phyloP scores from a whole-genome alignment of 352 stramenopile species.

The Phytophthora capsici region DNA sequence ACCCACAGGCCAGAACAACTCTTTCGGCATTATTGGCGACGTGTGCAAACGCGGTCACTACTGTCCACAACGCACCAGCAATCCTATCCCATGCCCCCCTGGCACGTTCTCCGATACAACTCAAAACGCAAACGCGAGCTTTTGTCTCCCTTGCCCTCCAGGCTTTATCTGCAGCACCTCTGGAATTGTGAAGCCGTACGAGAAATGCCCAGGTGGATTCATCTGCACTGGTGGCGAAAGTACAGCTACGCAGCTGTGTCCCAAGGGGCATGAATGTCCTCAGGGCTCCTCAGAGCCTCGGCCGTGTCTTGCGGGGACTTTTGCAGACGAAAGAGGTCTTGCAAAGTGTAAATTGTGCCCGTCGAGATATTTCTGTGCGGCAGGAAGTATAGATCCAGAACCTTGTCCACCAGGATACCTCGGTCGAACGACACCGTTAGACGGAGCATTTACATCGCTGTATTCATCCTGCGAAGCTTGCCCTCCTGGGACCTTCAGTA shows the following conservation, averaged over 20 bases:
- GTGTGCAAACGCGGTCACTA: constrained; percentile 79
- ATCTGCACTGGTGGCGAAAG: constrained; percentile 70
- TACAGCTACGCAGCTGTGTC: constrained; percentile 61
- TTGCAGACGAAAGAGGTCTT: constrained; percentile 62
- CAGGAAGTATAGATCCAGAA: constrained; percentile 44
- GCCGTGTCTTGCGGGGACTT: constrained; percentile 72
- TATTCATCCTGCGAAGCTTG: constrained; percentile 76
- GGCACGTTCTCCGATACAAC: constrained; percentile 75
- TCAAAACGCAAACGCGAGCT: constrained; percentile 55
- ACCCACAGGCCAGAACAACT: constrained; percentile 75
- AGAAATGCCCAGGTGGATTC: constrained; percentile 62
- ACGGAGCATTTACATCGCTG: constrained; percentile 54
- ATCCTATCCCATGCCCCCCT: constrained; percentile 79
- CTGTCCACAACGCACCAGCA: constrained; percentile 78
- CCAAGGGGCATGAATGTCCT: constrained; percentile 79
- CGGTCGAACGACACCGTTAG: constrained; percentile 57
- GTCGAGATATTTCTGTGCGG: constrained; percentile 71
- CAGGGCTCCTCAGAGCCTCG: constrained; percentile 54
- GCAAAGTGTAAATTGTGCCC: constrained; percentile 76
- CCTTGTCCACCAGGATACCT: constrained; percentile 84
- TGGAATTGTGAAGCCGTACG: constrained; percentile 50
- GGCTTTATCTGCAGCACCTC: constrained; percentile 69
- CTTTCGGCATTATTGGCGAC: constrained; percentile 74
- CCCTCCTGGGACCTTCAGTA: constrained; percentile 77
- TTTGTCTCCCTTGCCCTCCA: constrained; percentile 75